These are phyloP conservation scores for Kodamaea sp. DNA, from an alignment of 1,139 yeast genomes.

Conservation along the genomic window DNA sequence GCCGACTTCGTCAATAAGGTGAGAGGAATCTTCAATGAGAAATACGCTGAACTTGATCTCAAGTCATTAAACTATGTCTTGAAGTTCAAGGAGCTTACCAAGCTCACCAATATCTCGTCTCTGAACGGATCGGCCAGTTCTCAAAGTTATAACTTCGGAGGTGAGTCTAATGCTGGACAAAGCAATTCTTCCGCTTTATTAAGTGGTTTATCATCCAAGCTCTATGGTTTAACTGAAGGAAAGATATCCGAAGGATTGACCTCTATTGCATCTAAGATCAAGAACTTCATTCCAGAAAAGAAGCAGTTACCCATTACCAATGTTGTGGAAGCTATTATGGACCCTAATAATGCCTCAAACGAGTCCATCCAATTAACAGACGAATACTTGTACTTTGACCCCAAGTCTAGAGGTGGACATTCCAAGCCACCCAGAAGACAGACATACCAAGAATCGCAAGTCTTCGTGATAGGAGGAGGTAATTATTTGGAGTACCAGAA, in stretches of 20 bases:
- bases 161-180: slow-evolving; percentile 14
- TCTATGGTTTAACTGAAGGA: slow-evolving; percentile 87
- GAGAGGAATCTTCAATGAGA: slow-evolving; percentile 58
- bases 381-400: slow-evolving; percentile 88
- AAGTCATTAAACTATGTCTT: slow-evolving; percentile 70
- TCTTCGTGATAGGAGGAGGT: slow-evolving; percentile 96
- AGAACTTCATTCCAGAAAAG: slow-evolving; percentile 83
- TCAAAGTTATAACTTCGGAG: slow-evolving; percentile 16
- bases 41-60: slow-evolving; percentile 60
- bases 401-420: slow-evolving; percentile 86
- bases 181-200: slow-evolving; percentile 62
- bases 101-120: slow-evolving; percentile 56
- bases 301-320: slow-evolving; percentile 87
- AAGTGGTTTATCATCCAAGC: slow-evolving; percentile 72
- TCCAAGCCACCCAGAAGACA: slow-evolving; percentile 88
- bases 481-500: slow-evolving; percentile 92
- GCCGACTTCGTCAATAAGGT: slow-evolving; percentile 63
- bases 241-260: slow-evolving; percentile 76
- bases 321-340: slow-evolving; percentile 88
- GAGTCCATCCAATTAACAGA: slow-evolving; percentile 72
- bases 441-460: slow-evolving; percentile 75
- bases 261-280: slow-evolving; percentile 83
- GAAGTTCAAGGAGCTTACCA: slow-evolving; percentile 76
- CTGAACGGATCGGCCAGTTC: slow-evolving; percentile 22
- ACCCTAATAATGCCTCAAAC: slow-evolving; percentile 66